A percentile compares a stretch with the other conserved stretches of the same genome.
Evolutionary conservation across 2,329 filamentous ascomycete species (phyloP).

Genomic region (Penicillium frequentans): DNA sequence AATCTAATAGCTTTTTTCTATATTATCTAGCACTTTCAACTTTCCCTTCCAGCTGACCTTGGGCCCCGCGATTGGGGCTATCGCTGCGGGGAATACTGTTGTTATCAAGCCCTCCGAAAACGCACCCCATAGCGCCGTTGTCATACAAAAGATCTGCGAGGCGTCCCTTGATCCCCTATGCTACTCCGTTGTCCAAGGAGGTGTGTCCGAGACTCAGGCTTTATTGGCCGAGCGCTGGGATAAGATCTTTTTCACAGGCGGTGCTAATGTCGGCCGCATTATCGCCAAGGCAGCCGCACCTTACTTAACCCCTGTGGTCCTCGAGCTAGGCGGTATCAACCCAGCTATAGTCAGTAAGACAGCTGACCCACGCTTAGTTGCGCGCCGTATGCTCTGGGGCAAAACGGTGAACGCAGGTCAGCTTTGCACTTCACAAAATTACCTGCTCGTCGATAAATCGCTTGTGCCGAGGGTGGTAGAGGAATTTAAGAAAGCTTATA

Average conservation of each 20-base stretch:
- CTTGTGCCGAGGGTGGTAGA: constrained; percentile 71
- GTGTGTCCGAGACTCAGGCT: constrained; percentile 73
- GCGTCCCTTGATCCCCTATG: constrained; percentile 73
- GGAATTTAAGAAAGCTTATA: constrained; percentile 68
- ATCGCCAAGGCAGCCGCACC: constrained; percentile 87
- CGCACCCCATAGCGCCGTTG: constrained; percentile 71
- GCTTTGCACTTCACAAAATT: constrained; percentile 91
- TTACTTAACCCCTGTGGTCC: constrained; percentile 79
- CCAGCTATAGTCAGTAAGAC: constrained; percentile 88
- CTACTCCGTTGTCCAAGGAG: constrained; percentile 79
- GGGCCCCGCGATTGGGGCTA: constrained; percentile 80
- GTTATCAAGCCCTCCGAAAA: constrained; percentile 89
- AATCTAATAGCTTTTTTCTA: not conserved
- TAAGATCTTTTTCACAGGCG: constrained; percentile 97
- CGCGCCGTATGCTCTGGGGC: constrained; percentile 81
- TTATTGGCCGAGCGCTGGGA: constrained; percentile 90
- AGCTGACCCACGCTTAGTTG: constrained; percentile 76
- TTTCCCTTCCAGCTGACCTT: constrained; percentile 83
- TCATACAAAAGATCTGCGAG: constrained; percentile 76
- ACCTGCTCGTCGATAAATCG: constrained; percentile 77
- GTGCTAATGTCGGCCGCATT: constrained; percentile 77
- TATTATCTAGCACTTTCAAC: constrained; percentile 70
- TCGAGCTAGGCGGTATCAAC: constrained; percentile 90
- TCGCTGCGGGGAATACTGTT: constrained; percentile 86
- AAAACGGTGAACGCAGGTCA: constrained; percentile 87